phyloP scores from a whole-genome alignment of 1,284 basidiomycete species.

The Ustilago trichophora region DNA sequence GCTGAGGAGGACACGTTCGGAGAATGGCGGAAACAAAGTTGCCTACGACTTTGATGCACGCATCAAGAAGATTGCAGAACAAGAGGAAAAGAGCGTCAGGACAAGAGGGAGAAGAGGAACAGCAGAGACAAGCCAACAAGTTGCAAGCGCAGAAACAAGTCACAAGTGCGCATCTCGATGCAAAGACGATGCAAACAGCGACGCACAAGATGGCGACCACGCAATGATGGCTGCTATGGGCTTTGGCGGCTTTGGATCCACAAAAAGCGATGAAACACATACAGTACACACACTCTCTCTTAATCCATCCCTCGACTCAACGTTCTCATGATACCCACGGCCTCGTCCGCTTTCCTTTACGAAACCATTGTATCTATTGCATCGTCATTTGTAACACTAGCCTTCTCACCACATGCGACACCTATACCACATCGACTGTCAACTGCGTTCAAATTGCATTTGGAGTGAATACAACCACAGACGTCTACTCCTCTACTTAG shows the following conservation, averaged over 20 bases:
- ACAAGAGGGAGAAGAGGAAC: conserved; percentile 76
- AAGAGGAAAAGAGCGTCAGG: conserved; percentile 69
- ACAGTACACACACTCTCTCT: background rate
- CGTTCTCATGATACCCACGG: background rate
- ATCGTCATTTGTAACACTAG: conserved; percentile 5
- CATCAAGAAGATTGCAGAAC: conserved; percentile 80
- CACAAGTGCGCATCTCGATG: no score
- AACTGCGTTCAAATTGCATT: background rate
- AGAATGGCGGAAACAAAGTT: conserved; percentile 17
- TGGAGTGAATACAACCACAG: no score
- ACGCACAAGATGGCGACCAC: conserved; percentile 61
- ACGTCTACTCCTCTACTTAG: no score
- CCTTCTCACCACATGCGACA: background rate
- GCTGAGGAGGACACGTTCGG: conserved; percentile 69
- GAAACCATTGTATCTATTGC: no score
- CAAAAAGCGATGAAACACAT: conserved; percentile 69
- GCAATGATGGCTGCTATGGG: conserved; percentile 89
- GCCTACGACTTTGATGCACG: conserved; percentile 92
- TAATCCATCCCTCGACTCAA: background rate
- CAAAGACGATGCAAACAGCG: background rate
- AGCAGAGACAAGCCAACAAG: conserved; percentile 73
- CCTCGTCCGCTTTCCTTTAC: background rate
- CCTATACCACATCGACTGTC: background rate
- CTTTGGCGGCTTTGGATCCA: conserved; percentile 86
- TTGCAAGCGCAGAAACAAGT: background rate